Evolutionary conservation across 306 rosid genomes (phyloP).

Genomic region (Glycine soja): DNA sequence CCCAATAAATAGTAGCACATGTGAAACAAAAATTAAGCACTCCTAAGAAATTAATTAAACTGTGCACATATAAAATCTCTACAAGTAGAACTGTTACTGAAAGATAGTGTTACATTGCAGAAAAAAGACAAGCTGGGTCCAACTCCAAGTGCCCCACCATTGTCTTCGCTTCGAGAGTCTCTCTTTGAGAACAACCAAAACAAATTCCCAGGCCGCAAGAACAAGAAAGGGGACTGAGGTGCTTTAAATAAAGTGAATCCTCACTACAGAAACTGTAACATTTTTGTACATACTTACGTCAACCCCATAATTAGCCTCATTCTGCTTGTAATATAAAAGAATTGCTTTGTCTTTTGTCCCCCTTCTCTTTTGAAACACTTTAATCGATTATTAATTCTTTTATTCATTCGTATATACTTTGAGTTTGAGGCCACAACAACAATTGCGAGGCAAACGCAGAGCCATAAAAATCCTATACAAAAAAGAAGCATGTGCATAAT

Average conservation of each 20-base stretch:
- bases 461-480: background rate
- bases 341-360: background rate
- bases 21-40: conserved; percentile 33
- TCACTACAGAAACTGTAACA: background rate
- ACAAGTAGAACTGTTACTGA: background rate
- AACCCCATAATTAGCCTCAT: conserved; percentile 2
- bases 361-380: conserved; percentile 18
- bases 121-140: conserved; percentile 44
- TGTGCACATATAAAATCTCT: background rate
- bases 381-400: conserved; percentile 14
- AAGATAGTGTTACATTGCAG: conserved; percentile 50
- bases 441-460: conserved; percentile 6
- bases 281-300: conserved; percentile 46
- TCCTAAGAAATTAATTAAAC: background rate
- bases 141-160: conserved; percentile 51
- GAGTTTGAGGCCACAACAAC: conserved; percentile 29
- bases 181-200: conserved; percentile 38
- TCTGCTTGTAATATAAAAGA: conserved; percentile 26
- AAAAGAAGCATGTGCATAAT: background rate
- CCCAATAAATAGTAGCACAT: background rate
- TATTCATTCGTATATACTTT: conserved; percentile 28
- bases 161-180: conserved; percentile 47
- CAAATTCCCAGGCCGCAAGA: conserved; percentile 48
- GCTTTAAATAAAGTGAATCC: conserved; percentile 4
- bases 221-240: conserved; percentile 34